phyloP scores from a whole-genome alignment of 2,329 filamentous ascomycete genomes.

The Monosporascus sp. region DNA sequence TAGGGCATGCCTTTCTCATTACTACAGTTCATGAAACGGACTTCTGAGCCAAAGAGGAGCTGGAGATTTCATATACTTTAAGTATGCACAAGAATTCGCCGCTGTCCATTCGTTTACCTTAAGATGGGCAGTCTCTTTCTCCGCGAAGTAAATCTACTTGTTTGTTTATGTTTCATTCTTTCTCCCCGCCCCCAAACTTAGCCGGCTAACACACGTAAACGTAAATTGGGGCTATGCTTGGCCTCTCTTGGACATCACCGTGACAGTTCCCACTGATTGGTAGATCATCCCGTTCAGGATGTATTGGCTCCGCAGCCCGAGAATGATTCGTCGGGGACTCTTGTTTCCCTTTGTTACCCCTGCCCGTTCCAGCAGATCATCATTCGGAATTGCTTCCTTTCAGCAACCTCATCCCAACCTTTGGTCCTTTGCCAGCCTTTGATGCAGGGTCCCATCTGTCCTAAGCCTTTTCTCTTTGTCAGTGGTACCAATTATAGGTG shows the following conservation, averaged over 20 bases:
- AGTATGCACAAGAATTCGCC: too few species aligned
- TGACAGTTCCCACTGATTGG: not conserved
- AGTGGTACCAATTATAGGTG: not conserved
- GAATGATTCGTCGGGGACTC: not conserved
- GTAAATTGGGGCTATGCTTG: not conserved
- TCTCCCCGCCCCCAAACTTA: not conserved
- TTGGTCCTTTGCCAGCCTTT: not conserved
- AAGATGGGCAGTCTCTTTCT: too few species aligned
- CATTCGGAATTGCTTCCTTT: not conserved
- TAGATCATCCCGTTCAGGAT: not conserved
- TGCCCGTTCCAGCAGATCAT: not conserved
- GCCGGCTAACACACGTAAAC: conserved; percentile 7
- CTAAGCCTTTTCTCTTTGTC: not conserved
- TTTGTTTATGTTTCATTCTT: not conserved
- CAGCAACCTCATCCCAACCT: not conserved
- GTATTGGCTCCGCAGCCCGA: not conserved
- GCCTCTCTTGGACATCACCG: not conserved
- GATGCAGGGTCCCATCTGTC: not conserved
- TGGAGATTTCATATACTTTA: too few species aligned
- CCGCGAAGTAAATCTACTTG: too few species aligned
- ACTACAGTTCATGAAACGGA: too few species aligned
- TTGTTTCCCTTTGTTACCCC: not conserved
- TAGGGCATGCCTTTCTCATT: too few species aligned
- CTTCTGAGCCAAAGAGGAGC: too few species aligned
- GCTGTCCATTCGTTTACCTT: too few species aligned